A percentile compares a stretch with the other conserved stretches of the same genome.
These are phyloP conservation scores for Alternaria tenuissima DNA, from an alignment of 2,329 filamentous ascomycete genomes.

Conservation along the genomic window DNA sequence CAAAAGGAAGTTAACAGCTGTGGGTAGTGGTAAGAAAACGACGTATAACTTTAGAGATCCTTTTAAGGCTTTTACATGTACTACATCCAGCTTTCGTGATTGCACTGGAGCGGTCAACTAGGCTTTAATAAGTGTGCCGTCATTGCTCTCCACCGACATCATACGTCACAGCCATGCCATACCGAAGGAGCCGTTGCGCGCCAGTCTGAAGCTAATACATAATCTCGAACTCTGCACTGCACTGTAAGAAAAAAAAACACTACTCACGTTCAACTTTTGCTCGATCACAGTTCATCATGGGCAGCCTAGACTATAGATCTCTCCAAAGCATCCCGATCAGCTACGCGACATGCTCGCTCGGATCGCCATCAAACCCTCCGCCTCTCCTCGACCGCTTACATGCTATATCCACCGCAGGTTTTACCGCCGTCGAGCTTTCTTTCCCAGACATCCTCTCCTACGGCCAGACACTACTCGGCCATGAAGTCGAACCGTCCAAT, in stretches of 20 bases:
- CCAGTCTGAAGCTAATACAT: neutral
- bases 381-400: slow-evolving; percentile 68
- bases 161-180: slow-evolving; percentile 36
- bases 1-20: too few species aligned
- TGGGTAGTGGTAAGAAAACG: too few species aligned
- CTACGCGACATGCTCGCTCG: slow-evolving; percentile 66
- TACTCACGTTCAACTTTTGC: neutral
- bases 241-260: neutral
- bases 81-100: too few species aligned
- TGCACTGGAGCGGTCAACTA: neutral
- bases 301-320: slow-evolving; percentile 43
- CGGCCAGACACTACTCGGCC: slow-evolving; percentile 61
- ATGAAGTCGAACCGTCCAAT: slow-evolving; percentile 64
- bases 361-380: slow-evolving; percentile 50
- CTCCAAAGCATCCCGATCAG: slow-evolving; percentile 58
- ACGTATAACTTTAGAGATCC: too few species aligned
- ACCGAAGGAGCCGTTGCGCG: slow-evolving; percentile 12
- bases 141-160: slow-evolving; percentile 25
- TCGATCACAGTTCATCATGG: slow-evolving; percentile 34
- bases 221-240: neutral
- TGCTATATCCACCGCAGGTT: slow-evolving; percentile 71
- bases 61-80: too few species aligned
- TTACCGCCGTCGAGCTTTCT: slow-evolving; percentile 74
- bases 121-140: slow-evolving; percentile 10
- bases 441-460: slow-evolving; percentile 76